Base-by-base conservation (phyloP, 768 basidiomycete genomes). In the Sarcomyxa edulis region DNA sequence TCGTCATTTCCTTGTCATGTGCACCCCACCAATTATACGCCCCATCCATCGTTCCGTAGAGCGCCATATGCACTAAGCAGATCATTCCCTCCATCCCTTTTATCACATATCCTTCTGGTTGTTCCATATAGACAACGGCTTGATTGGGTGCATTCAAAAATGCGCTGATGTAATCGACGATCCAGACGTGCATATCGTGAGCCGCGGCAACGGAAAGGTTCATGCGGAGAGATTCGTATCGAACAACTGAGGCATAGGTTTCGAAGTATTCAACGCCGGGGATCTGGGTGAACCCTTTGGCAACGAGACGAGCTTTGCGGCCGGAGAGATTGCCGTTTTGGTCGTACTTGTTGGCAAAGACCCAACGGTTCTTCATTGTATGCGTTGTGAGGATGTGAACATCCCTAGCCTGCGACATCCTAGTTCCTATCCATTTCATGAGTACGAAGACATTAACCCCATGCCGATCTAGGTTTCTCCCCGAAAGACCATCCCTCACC, bases 181-280 rank as follows among this genome's bases (percentile, higher is more conserved):
- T 41, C 24, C 26, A 29, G 23, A 38, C 22, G 14, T 27, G n/a
- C 10, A 10, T 19, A 7, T 28, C 25, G 25, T 28, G 37, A 1
- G 12, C n/a, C 14, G 22, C 26, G 14, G 15, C 15, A 1, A 19
- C 8, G 3, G 37, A 25, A 2, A 38, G 37, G 46, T 52, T 6
- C 51, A 59, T 23, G 36, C 36, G 20, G 43, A 35, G 39, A 47
- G 58, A 55, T 23, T 60, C 51, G n/a, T 62, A 42, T 1, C 51
- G 38, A 28, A 59, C 49, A 20, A 62, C 56, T 1, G 56, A 56
- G 6, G 59, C 47, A 34, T 50, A 62, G 0, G 51, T 57, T 14
- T 55, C 32, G 26, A 35, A 40, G 39, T 51, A 69, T 37, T 66
- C 66, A 21, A 60, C 45, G 21, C 66, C 62, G 14, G 52, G 57